phyloP scores from a whole-genome alignment of 2,329 filamentous ascomycete species.

The Claviceps purpurea region DNA sequence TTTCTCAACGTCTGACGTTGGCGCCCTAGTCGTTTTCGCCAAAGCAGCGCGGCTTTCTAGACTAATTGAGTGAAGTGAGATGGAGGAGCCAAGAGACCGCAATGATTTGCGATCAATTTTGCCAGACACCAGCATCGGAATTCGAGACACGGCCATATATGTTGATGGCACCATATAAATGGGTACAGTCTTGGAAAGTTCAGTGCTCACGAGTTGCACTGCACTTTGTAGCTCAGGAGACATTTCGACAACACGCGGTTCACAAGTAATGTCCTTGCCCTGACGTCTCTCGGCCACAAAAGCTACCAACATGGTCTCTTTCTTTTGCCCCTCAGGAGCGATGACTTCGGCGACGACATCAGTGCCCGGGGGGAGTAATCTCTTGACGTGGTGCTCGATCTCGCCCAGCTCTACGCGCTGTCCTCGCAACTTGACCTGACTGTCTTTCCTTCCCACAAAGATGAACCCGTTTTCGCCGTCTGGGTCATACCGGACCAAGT shows the following conservation, averaged over 20 bases:
- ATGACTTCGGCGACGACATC: conserved; percentile 2
- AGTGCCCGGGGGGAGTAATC: neutral
- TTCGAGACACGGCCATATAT: conserved; percentile 1
- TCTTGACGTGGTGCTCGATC: conserved; percentile 8
- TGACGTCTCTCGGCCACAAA: neutral
- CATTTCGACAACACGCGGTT: neutral
- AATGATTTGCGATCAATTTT: neutral
- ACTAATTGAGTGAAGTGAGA: neutral
- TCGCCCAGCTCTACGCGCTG: conserved; percentile 33
- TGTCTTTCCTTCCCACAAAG: conserved; percentile 37
- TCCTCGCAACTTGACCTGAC: conserved; percentile 42
- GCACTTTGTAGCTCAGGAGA: neutral
- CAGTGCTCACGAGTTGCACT: neutral
- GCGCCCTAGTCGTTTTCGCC: neutral
- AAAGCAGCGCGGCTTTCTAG: neutral
- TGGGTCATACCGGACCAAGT: conserved; percentile 27
- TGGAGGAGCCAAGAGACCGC: neutral
- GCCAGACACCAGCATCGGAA: neutral
- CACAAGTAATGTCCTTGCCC: neutral
- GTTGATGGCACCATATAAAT: conserved; percentile 1
- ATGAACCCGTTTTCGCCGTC: conserved; percentile 16
- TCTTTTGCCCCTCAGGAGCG: neutral
- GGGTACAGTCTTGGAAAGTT: neutral
- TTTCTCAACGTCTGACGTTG: neutral
- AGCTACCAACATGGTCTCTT: neutral